phyloP scores from a whole-genome alignment of 2,329 filamentous ascomycete genomes.

The Pleomassaria siparia region DNA sequence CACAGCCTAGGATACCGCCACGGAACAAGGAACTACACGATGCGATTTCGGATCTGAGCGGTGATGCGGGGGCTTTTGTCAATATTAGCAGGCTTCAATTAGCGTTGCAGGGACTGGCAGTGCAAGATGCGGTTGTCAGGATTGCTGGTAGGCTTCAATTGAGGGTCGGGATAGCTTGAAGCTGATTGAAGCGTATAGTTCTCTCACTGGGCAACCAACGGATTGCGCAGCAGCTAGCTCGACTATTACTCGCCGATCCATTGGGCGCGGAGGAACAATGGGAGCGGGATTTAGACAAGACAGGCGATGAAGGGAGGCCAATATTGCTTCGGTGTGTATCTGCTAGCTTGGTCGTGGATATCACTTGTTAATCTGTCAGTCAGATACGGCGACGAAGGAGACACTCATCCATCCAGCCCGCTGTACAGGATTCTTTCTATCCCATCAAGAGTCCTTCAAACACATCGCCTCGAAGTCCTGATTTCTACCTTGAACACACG shows the following conservation, averaged over 20 bases:
- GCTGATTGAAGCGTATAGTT: slow-evolving; percentile 38
- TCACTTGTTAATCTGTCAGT: slow-evolving; percentile 19
- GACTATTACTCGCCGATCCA: slow-evolving; percentile 57
- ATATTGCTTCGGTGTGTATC: slow-evolving; percentile 45
- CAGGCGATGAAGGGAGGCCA: slow-evolving; percentile 33
- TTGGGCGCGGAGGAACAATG: slow-evolving; percentile 45
- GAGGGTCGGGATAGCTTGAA: slow-evolving; percentile 9
- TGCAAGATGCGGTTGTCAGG: slow-evolving; percentile 55
- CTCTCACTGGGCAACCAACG: slow-evolving; percentile 53
- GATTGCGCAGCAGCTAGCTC: slow-evolving; percentile 66
- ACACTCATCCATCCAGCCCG: slow-evolving; percentile 50
- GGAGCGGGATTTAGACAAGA: slow-evolving; percentile 46
- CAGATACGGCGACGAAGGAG: slow-evolving; percentile 58
- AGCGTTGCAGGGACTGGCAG: slow-evolving; percentile 65
- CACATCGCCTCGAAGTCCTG: slow-evolving; percentile 65
- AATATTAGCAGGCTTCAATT: slow-evolving; percentile 72
- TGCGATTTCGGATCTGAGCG: slow-evolving; percentile 62
- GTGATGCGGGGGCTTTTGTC: slow-evolving; percentile 61
- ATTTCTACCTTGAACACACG: slow-evolving; percentile 56
- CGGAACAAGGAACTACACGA: slow-evolving; percentile 59
- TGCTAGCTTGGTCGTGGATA: neutral
- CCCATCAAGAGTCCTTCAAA: slow-evolving; percentile 63
- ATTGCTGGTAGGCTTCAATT: slow-evolving; percentile 53
- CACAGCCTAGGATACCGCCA: slow-evolving; percentile 55
- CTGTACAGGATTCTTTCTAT: slow-evolving; percentile 64